These are phyloP conservation scores for Starmera quercuum DNA, from an alignment of 805 yeast genomes.

Conservation along the genomic window DNA sequence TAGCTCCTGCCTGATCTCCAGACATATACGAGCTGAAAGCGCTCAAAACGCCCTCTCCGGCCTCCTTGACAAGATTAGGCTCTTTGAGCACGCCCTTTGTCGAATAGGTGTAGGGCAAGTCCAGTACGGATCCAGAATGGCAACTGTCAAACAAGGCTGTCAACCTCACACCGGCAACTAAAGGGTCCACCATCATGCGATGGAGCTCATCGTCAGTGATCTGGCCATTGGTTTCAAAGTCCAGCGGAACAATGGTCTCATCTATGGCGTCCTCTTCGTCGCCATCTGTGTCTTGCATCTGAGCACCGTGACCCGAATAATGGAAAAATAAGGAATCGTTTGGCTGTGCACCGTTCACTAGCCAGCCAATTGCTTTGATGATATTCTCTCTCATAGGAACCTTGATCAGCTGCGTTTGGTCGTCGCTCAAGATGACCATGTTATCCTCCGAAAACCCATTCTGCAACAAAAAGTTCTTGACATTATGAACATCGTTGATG, in stretches of 20 bases:
- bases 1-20: constrained; percentile 38
- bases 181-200: constrained; percentile 49
- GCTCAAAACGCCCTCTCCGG: constrained; percentile 49
- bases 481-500: constrained; percentile 56
- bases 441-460: constrained; percentile 20
- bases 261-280: constrained; percentile 61
- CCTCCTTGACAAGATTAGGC: constrained; percentile 60
- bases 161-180: constrained; percentile 58
- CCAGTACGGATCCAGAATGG: constrained; percentile 69
- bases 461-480: constrained; percentile 28
- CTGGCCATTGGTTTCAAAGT: constrained; percentile 53
- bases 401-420: constrained; percentile 23
- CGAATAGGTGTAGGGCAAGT: constrained; percentile 62
- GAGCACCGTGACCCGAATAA: constrained; percentile 73
- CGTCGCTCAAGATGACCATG: constrained; percentile 45
- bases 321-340: constrained; percentile 68
- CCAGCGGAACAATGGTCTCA: constrained; percentile 56
- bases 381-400: constrained; percentile 63
- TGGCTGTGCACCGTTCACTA: constrained; percentile 55
- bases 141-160: constrained; percentile 71
- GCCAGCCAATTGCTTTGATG: constrained; percentile 66
- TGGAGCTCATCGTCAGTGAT: constrained; percentile 63
- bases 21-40: constrained; percentile 46
- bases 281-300: constrained; percentile 49
- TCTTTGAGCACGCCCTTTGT: constrained; percentile 69